Evolutionary conservation across 306 rosid genomes (phyloP).

Genomic region (Lagenaria siceraria): DNA sequence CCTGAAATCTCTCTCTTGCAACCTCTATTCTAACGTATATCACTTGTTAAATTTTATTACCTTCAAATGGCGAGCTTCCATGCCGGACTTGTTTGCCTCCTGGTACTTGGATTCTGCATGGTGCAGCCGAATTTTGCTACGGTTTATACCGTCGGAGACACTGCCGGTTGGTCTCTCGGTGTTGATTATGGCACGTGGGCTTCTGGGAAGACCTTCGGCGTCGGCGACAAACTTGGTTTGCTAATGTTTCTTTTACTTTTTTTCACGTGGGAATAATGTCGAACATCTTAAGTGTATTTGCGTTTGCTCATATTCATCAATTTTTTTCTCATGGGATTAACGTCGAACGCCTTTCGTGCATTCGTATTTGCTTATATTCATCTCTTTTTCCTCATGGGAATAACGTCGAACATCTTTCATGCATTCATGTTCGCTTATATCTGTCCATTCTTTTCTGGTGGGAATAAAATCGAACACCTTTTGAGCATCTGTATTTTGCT

Average conservation of each 20-base stretch:
- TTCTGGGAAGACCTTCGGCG: conserved; percentile 42
- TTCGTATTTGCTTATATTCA: background rate
- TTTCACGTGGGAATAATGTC: background rate
- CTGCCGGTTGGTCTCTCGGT: conserved; percentile 61
- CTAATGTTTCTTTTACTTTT: background rate
- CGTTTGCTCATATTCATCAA: background rate
- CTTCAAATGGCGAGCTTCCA: conserved; percentile 3
- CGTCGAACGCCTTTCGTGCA: background rate
- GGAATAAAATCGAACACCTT: background rate
- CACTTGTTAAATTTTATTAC: background rate
- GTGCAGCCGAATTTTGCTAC: conserved; percentile 39
- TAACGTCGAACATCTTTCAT: background rate
- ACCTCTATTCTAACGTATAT: background rate
- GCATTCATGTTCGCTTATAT: background rate
- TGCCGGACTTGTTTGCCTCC: conserved; percentile 19
- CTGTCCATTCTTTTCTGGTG: background rate
- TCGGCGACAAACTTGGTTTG: conserved; percentile 77
- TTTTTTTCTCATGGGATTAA: background rate
- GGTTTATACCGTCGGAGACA: conserved; percentile 60
- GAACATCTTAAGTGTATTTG: background rate
- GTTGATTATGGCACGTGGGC: conserved; percentile 70
- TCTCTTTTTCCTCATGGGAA: background rate
- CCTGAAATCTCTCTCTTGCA: background rate
- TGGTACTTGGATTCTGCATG: conserved; percentile 28
- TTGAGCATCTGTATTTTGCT: background rate